Evolutionary conservation across 2,329 filamentous ascomycete species (phyloP), one percentile per base, ranked within the genome.

Genomic region (Fusarium sp.): DNA sequence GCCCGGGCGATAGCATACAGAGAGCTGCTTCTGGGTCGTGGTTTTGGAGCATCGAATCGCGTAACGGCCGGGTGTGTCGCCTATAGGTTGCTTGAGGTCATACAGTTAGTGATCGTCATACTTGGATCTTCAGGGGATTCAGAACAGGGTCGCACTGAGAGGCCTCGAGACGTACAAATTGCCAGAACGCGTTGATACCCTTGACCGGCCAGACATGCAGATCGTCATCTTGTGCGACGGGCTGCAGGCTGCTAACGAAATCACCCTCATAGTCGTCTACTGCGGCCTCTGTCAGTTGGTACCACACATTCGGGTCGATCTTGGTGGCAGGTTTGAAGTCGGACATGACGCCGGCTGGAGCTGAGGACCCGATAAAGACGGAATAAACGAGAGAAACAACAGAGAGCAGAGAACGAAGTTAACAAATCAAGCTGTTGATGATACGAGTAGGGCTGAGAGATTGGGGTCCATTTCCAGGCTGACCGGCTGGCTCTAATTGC

Each of bases 261-360:
- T 69, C 48, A 14, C 68, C 71, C 13, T 69, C 65, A 27, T 78
- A 76, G 16, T 74, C 69, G 66, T 82, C 81, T n/a, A 83, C 81
- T n/a, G 81, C 80, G 14, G 66, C 73, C 64, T 84, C 82, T 5
- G 77, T 80, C n/a, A 84, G 43, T 48, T 81, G 76, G 67, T 81
- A 83, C 82, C 82, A 84, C 20, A 71, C 79, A 60, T 84, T 83
- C 13, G 78, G 54, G 74, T 84, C 79, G 39, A 84, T 64, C 41
- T 77, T 77, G n/a, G 71, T 78, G 22, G 77, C 70, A 14, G 72
- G 52, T 31, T 72, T 16, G 7, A 74, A 61, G 14, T 31, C 52
- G 3, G 72, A 10, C 72, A 74, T 74, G 7, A 10, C 33, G 24
- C 16, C 14, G n/a, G 37, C 14, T 60, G 22, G 16, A 39, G 56